A percentile compares a stretch with the other conserved stretches of the same genome.
phyloP scores from a whole-genome alignment of 768 basidiomycete genomes.

The Naganishia kalamii region DNA sequence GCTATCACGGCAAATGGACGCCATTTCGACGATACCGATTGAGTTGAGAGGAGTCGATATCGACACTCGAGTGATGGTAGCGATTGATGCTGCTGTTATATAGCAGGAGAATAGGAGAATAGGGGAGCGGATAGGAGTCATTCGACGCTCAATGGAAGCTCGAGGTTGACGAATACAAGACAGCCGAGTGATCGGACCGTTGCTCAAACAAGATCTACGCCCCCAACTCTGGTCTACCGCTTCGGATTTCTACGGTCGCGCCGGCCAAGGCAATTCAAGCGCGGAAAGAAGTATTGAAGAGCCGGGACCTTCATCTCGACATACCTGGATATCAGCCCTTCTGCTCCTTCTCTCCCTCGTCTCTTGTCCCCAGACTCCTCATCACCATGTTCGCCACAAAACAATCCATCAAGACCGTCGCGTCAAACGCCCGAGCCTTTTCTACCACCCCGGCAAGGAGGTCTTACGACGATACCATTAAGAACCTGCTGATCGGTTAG shows the following conservation, averaged over 20 bases:
- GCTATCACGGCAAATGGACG: slow-evolving; percentile 10
- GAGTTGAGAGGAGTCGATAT: too few relatives aligned
- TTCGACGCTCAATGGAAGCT: too few relatives aligned
- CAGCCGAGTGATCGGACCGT: too few relatives aligned
- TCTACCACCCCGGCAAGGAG: slow-evolving; percentile 66
- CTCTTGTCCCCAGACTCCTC: neutral
- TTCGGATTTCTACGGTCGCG: neutral
- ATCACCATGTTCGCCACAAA: slow-evolving; percentile 11
- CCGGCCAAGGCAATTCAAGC: neutral
- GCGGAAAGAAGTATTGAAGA: neutral
- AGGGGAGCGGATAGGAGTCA: too few relatives aligned
- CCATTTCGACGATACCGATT: neutral
- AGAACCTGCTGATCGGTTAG: slow-evolving; percentile 71
- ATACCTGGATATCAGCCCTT: neutral
- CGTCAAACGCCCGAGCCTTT: slow-evolving; percentile 57
- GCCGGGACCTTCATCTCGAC: neutral
- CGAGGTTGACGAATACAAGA: too few relatives aligned
- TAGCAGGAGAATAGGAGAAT: too few relatives aligned
- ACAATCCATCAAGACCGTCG: slow-evolving; percentile 14
- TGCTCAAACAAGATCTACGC: neutral
- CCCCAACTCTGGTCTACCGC: neutral
- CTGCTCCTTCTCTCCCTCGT: neutral
- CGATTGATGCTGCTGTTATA: too few relatives aligned
- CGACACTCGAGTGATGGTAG: too few relatives aligned
- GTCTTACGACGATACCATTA: slow-evolving; percentile 80